Base-by-base conservation (phyloP, 2,329 filamentous ascomycete species). In the Akanthomyces uredinophilus region DNA sequence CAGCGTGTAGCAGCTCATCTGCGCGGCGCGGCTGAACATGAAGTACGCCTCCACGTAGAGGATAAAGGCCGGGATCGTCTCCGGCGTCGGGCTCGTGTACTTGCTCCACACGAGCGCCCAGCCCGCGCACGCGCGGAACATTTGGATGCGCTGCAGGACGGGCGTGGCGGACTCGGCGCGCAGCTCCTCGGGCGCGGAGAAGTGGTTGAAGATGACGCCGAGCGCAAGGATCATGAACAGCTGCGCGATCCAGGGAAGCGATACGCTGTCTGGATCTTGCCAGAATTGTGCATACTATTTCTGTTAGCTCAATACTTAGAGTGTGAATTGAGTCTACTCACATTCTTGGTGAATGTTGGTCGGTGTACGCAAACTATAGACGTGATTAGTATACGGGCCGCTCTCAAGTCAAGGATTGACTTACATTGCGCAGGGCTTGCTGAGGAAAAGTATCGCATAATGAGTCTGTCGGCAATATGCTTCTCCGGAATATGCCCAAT, bases 11-110 rank as follows among this genome's bases (percentile, higher is more conserved):
- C 80, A 81, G 65, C 79, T 80, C 70, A 81, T 80, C 70, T 83
- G 81, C 39, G 78, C 78, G 13, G 77, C 75, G 24, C 78, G 77
- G 69, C 78, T 81, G 52, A 80, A 71, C 18, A 85, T 65, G 66
- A 85, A 86, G 64, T 84, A 78, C 0, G 77, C 76, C 69, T 86
- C 83, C 20, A 79, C 72, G 63, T 82, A 84, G 29, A 84, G 71
- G 14, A 84, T 64, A 51, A 85, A 76, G 2, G 81, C 78, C 53
- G 80, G 79, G 32, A 85, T 71, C 1, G 81, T 84, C 52, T 72
- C 73, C 14, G 74, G 70, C 18, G 76, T 79, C 1, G 83, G 82
- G 46, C 78, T 78, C 1, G 77, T 77, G 67, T 83, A 85, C 64
- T 80, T 80, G 4, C 79, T 78, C 65, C 75, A 73, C 13, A 81